phyloP scores from a whole-genome alignment of 139 green algal species.

The Nannochloris sp. region DNA sequence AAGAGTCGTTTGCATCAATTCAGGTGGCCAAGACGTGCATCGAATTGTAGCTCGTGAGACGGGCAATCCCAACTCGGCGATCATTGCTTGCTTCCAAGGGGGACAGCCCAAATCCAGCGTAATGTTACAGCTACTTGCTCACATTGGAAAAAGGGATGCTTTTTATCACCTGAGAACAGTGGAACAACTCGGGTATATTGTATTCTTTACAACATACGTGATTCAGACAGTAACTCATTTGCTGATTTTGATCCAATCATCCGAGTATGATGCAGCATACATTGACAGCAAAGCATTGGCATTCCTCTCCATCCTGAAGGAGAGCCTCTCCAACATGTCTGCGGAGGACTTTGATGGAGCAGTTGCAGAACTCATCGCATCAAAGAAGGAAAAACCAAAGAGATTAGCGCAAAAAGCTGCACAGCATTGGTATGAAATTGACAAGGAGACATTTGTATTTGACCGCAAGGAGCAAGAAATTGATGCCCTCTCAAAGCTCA shows the following conservation, averaged over 20 bases:
- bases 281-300: conserved; percentile 47
- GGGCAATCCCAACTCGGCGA: conserved; percentile 67
- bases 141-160: conserved; percentile 63
- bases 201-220: conserved; percentile 15
- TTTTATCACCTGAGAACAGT: conserved; percentile 80
- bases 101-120: conserved; percentile 47
- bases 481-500: conserved; percentile 40
- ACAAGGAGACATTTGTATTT: conserved; percentile 35
- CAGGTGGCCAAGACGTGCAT: conserved; percentile 22
- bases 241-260: conserved; percentile 58
- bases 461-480: conserved; percentile 47
- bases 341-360: conserved; percentile 23
- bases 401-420: conserved; percentile 34
- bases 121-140: conserved; percentile 72
- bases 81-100: conserved; percentile 60
- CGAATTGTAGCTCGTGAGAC: conserved; percentile 44
- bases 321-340: conserved; percentile 16
- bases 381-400: conserved; percentile 77
- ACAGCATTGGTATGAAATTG: conserved; percentile 47
- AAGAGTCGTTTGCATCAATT: conserved; percentile 36
- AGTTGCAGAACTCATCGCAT: conserved; percentile 63
- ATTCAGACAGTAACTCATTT: conserved; percentile 20
- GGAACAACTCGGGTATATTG: conserved; percentile 45
- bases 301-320: conserved; percentile 48
- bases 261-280: conserved; percentile 36